These are phyloP conservation scores for Tribonema minus DNA, from an alignment of 108 stramenopile genomes.

Conservation along the genomic window DNA sequence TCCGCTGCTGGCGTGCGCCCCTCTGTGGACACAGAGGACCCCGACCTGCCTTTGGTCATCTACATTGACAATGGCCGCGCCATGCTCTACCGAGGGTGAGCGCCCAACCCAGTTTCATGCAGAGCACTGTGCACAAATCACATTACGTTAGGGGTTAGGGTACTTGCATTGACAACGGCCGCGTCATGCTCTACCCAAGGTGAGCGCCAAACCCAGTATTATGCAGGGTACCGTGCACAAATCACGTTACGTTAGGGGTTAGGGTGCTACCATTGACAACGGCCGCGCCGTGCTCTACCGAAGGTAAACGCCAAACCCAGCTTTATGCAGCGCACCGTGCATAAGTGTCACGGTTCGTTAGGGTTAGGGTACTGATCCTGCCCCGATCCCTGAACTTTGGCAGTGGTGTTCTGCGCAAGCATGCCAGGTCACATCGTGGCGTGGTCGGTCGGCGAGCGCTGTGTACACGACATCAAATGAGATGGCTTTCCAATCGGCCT, in stretches of 20 bases:
- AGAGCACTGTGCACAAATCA: constrained; percentile 8
- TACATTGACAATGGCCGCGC: constrained; percentile 30
- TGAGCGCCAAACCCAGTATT: not conserved
- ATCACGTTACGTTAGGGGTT: constrained; percentile 4
- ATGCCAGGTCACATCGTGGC: no score
- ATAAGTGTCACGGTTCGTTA: constrained; percentile 14
- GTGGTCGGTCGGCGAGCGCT: no score
- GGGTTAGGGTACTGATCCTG: constrained; percentile 11
- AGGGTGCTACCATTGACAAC: constrained; percentile 24
- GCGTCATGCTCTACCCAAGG: constrained; percentile 28
- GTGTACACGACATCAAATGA: no score
- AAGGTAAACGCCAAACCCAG: not conserved
- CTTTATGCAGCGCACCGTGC: constrained; percentile 9
- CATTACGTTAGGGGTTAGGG: constrained; percentile 19
- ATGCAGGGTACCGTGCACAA: constrained; percentile 16
- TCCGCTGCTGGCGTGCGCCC: constrained; percentile 8
- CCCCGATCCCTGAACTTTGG: no score
- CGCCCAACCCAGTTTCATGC: constrained; percentile 9
- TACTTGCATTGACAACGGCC: constrained; percentile 21
- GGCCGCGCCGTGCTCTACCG: constrained; percentile 35
- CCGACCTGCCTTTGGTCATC: constrained; percentile 39
- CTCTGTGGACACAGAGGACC: constrained; percentile 34
- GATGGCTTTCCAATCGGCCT: no score
- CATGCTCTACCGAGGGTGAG: constrained; percentile 21
- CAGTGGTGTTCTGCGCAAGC: no score